Evolutionary conservation across 2,329 filamentous ascomycete species (phyloP).

Genomic region (Aspergillus latus): DNA sequence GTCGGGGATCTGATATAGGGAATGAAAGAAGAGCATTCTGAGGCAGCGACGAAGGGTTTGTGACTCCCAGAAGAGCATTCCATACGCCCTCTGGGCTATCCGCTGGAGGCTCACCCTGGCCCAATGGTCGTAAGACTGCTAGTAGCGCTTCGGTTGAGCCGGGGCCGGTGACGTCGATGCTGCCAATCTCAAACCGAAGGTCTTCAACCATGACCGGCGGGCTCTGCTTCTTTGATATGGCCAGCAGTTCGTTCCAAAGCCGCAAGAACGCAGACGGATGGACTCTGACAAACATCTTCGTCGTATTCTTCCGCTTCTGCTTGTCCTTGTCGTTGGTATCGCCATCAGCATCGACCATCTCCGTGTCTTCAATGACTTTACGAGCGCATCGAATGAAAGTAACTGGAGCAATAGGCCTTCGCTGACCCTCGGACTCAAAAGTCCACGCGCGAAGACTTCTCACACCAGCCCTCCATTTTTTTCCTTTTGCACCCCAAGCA

Average conservation of each 20-base stretch:
- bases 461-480: constrained; percentile 68
- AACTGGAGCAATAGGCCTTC: constrained; percentile 67
- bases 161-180: constrained; percentile 69
- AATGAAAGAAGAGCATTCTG: constrained; percentile 70
- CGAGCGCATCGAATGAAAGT: constrained; percentile 72
- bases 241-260: constrained; percentile 62
- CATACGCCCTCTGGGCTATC: constrained; percentile 42
- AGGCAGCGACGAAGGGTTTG: constrained; percentile 69
- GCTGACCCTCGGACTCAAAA: constrained; percentile 54
- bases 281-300: constrained; percentile 67
- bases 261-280: constrained; percentile 76
- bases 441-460: constrained; percentile 59
- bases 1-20: constrained; percentile 72
- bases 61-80: constrained; percentile 52
- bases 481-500: constrained; percentile 63
- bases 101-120: constrained; percentile 17
- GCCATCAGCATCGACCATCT: constrained; percentile 35
- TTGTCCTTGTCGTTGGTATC: constrained; percentile 19
- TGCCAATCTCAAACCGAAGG: constrained; percentile 69
- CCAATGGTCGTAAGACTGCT: constrained; percentile 60
- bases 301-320: constrained; percentile 40
- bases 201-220: constrained; percentile 65
- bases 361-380: constrained; percentile 32
- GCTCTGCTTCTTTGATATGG: constrained; percentile 60
- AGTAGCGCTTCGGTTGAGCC: constrained; percentile 76